These are phyloP conservation scores for Trichoderma parareesei DNA, from an alignment of 495 filamentous ascomycete genomes.

Conservation along the genomic window DNA sequence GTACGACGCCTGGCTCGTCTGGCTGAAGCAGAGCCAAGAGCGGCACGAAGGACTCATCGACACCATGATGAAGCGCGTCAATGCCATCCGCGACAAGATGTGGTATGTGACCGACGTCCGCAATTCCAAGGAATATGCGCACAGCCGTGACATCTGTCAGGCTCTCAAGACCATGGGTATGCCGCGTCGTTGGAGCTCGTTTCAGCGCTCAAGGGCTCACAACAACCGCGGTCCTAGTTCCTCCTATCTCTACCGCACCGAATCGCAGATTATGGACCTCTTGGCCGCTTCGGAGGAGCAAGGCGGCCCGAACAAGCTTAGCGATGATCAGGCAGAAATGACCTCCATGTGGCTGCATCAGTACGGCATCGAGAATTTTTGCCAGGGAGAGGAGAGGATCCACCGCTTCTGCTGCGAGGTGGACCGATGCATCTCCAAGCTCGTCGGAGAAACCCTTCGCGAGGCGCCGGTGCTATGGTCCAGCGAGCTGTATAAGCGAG, in stretches of 20 bases:
- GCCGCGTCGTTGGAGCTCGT: conserved; percentile 42
- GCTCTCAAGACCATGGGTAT: conserved; percentile 90
- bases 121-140: conserved; percentile 83
- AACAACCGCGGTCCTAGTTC: conserved; percentile 50
- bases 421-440: conserved; percentile 74
- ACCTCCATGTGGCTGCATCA: conserved; percentile 77
- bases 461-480: conserved; percentile 90
- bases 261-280: conserved; percentile 79
- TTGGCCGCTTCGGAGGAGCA: conserved; percentile 77
- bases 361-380: conserved; percentile 84
- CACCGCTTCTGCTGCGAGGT: conserved; percentile 91
- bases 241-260: conserved; percentile 71
- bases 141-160: conserved; percentile 75
- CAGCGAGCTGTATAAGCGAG: conserved; percentile 76
- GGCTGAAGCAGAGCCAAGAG: conserved; percentile 66
- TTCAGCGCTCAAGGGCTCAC: conserved; percentile 47
- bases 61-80: conserved; percentile 57
- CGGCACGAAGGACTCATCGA: conserved; percentile 58
- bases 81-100: conserved; percentile 83
- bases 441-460: conserved; percentile 78
- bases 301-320: conserved; percentile 86
- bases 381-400: conserved; percentile 89
- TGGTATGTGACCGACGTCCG: conserved; percentile 97
- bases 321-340: conserved; percentile 89
- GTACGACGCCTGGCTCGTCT: conserved; percentile 68